Percentiles rank a stretch among this genome's conserved stretches.
These are phyloP conservation scores for Euphorbia tirucalli DNA, from an alignment of 345 rosid genomes.

Conservation along the genomic window DNA sequence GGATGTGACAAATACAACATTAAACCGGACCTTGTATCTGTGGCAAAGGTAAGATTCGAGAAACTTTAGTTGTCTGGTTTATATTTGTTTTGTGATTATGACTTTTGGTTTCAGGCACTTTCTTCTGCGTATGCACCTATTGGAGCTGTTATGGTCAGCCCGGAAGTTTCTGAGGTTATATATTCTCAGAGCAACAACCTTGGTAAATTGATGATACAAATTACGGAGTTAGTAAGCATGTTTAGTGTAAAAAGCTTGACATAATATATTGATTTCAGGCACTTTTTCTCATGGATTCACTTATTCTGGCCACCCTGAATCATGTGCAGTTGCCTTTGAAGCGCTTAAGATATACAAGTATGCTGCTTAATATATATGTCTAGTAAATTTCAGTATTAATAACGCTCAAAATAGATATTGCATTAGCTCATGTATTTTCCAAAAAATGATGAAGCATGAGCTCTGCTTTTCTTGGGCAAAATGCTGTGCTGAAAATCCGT, in stretches of 20 bases:
- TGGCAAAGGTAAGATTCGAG: constrained; percentile 71
- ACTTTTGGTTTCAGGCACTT: constrained; percentile 48
- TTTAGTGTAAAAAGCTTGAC: no score
- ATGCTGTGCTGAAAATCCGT: neutral
- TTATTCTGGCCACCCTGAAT: constrained; percentile 96
- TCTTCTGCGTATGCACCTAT: constrained; percentile 95
- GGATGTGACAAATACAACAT: constrained; percentile 90
- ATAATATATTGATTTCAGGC: constrained; percentile 40
- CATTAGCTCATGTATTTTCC: neutral
- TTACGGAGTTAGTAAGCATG: no score
- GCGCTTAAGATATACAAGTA: constrained; percentile 72
- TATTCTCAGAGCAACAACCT: no score
- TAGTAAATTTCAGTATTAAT: neutral
- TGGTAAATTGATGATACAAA: no score
- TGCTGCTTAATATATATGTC: constrained; percentile 15
- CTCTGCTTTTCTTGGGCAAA: neutral
- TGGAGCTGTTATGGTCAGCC: constrained; percentile 54
- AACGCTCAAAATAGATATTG: neutral
- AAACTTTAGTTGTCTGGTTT: neutral
- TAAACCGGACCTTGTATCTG: constrained; percentile 83
- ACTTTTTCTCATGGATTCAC: constrained; percentile 86
- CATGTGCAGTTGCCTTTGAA: constrained; percentile 90
- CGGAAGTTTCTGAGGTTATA: no score
- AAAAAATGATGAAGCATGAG: no score
- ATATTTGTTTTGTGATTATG: neutral